These are phyloP conservation scores for Cryptosporidium parvum DNA, from an alignment of 169 alveolate species.

Conservation along the genomic window DNA sequence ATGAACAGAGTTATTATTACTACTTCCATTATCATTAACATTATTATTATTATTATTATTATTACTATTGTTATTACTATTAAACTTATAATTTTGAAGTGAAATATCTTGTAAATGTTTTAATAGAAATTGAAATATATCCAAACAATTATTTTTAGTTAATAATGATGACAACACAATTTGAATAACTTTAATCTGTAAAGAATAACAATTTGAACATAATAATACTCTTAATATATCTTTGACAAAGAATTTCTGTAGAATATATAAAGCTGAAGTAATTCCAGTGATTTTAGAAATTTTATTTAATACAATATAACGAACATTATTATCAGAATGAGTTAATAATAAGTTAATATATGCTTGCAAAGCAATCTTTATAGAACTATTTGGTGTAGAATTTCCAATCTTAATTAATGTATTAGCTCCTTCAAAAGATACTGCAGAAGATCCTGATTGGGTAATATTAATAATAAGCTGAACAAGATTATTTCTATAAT, in stretches of 20 bases:
- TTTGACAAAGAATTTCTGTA: constrained; percentile 44
- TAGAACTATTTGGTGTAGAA: constrained; percentile 84
- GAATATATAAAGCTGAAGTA: constrained; percentile 53
- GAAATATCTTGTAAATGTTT: constrained; percentile 53
- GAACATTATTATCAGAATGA: constrained; percentile 89
- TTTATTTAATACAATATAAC: constrained; percentile 85
- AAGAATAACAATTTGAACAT: constrained; percentile 44
- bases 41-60: not conserved
- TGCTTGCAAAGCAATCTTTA: constrained; percentile 84
- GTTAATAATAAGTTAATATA: constrained; percentile 84
- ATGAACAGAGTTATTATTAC: not conserved
- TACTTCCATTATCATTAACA: not conserved
- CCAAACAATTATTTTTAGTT: constrained; percentile 67
- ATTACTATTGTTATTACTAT: not conserved
- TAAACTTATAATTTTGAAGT: not conserved
- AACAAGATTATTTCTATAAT: constrained; percentile 81
- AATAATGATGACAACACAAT: constrained; percentile 16
- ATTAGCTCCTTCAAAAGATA: constrained; percentile 91
- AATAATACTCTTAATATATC: constrained; percentile 48
- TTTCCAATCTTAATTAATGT: constrained; percentile 80
- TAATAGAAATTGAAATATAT: constrained; percentile 42
- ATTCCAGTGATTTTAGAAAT: constrained; percentile 74
- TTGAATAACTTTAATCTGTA: constrained; percentile 36
- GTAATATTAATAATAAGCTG: constrained; percentile 79
- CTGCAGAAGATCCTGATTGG: constrained; percentile 83